phyloP scores from a whole-genome alignment of 2,329 filamentous ascomycete species.

The Trichophyton verrucosum region DNA sequence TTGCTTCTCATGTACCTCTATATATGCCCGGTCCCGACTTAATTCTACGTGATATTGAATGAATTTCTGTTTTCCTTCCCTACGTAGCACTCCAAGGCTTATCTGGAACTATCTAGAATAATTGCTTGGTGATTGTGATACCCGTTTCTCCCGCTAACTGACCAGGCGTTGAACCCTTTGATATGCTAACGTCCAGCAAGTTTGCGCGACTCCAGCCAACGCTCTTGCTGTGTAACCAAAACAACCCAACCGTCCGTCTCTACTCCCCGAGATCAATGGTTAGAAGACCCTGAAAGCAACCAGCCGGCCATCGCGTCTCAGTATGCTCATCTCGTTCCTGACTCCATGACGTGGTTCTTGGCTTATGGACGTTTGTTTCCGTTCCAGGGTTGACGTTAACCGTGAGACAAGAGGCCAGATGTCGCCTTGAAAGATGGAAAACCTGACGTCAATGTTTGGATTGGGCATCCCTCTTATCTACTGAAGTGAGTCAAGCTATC shows the following conservation, averaged over 20 bases:
- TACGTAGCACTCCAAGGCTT: neutral
- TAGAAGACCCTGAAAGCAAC: neutral
- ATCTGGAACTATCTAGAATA: neutral
- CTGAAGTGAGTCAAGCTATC: neutral
- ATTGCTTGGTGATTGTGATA: neutral
- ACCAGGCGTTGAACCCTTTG: too few relatives aligned
- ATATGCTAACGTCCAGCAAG: neutral
- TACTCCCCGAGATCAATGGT: too few relatives aligned
- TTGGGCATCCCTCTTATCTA: neutral
- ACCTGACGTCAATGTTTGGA: neutral
- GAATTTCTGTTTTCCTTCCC: neutral
- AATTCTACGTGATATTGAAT: constrained; percentile 5
- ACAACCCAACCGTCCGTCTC: neutral
- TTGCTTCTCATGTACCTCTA: neutral
- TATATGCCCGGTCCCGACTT: constrained; percentile 2
- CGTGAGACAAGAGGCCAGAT: neutral
- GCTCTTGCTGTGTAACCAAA: neutral
- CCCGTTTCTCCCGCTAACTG: neutral
- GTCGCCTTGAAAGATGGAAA: neutral
- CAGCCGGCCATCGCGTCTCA: neutral
- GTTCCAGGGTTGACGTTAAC: neutral
- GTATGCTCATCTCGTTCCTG: neutral
- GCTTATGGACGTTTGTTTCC: neutral
- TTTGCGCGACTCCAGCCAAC: neutral
- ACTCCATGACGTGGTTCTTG: neutral